These are phyloP conservation scores for Anacardium occidentale DNA, from an alignment of 345 rosid species.

Conservation along the genomic window DNA sequence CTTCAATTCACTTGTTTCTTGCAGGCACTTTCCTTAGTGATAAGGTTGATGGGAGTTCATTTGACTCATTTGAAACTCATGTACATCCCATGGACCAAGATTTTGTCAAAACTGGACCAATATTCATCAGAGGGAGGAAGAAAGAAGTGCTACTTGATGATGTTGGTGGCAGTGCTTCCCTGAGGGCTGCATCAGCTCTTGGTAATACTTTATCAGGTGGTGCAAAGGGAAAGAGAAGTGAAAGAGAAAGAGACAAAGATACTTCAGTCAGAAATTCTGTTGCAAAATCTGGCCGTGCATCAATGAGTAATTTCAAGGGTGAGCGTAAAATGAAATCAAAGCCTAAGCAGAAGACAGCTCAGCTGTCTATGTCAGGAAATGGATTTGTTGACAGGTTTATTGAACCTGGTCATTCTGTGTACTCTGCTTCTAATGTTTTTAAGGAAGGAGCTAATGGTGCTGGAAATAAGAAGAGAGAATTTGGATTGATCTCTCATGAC, in stretches of 20 bases:
- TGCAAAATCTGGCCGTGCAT: constrained; percentile 38
- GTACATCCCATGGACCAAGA: constrained; percentile 24
- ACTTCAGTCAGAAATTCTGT: constrained; percentile 21
- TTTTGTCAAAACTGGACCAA: constrained; percentile 40
- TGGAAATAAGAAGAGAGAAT: constrained; percentile 34
- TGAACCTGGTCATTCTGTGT: constrained; percentile 24
- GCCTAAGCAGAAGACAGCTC: constrained; percentile 53
- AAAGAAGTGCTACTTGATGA: constrained; percentile 53
- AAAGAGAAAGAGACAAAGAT: constrained; percentile 47
- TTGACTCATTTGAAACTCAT: constrained; percentile 21
- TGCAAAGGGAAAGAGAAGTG: constrained; percentile 61
- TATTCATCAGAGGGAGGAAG: constrained; percentile 50
- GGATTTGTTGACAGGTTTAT: constrained; percentile 32
- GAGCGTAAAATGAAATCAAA: constrained; percentile 54
- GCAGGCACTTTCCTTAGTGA: constrained; percentile 23
- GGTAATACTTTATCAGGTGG: constrained; percentile 32
- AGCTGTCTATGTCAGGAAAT: constrained; percentile 40
- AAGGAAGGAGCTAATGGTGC: constrained; percentile 8
- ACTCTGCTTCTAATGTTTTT: constrained; percentile 14
- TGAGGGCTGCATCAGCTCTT: constrained; percentile 31
- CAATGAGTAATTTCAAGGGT: constrained; percentile 31
- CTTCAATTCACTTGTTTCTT: constrained; percentile 1
- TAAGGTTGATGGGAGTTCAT: constrained; percentile 23
- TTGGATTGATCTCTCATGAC: constrained; percentile 19
- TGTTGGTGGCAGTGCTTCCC: constrained; percentile 41